Conservation (phyloP, 1,284 basidiomycete genomes). For the Pseudozyma tsukubaensis region DNA sequence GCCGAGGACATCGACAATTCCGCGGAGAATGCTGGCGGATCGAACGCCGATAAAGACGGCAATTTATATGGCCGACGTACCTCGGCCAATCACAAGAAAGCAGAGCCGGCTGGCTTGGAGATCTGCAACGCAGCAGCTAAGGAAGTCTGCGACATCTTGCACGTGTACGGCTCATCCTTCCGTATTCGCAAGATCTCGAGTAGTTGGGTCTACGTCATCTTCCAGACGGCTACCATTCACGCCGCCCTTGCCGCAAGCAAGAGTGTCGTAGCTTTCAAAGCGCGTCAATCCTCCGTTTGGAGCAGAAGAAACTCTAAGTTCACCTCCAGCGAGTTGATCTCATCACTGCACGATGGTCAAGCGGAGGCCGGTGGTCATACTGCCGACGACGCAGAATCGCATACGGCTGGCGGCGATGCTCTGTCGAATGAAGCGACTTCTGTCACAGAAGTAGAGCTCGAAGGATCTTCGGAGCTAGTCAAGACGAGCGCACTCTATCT, state of each 20-base stretch:
- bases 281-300: slow-evolving; percentile 36
- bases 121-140: slow-evolving; percentile 47
- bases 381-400: slow-evolving; percentile 15
- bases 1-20: slow-evolving; percentile 8
- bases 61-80: neutral
- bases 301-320: slow-evolving; percentile 17
- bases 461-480: slow-evolving; percentile 36
- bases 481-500: slow-evolving; percentile 44
- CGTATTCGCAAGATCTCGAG: slow-evolving; percentile 52
- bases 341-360: neutral
- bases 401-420: slow-evolving; percentile 13
- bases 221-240: slow-evolving; percentile 53
- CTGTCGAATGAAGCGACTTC: slow-evolving; percentile 13
- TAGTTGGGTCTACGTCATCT: slow-evolving; percentile 56
- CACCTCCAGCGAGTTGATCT: neutral
- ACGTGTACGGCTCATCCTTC: slow-evolving; percentile 50
- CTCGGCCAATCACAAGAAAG: neutral
- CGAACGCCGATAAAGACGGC: neutral
- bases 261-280: slow-evolving; percentile 43
- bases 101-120: slow-evolving; percentile 39
- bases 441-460: slow-evolving; percentile 27
- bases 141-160: slow-evolving; percentile 49
- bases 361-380: neutral
- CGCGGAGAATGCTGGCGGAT: neutral
- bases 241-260: slow-evolving; percentile 44